Percentiles rank a stretch among this genome's conserved stretches.
Evolutionary conservation across 2,329 filamentous ascomycete species (phyloP).

Genomic region (Ceratocystis destructans): DNA sequence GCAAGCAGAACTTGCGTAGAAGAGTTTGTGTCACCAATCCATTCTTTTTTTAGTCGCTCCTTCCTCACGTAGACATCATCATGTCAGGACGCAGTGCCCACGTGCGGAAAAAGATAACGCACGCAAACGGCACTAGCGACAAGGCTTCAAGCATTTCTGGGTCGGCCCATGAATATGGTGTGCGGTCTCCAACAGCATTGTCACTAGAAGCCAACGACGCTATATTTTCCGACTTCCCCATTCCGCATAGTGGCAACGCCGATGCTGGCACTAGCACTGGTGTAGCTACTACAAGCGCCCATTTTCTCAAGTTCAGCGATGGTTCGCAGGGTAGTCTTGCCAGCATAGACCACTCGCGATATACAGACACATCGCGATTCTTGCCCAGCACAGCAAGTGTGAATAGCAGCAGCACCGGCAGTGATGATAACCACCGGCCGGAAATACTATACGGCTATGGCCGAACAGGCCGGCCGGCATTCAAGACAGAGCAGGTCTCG

Average conservation of each 20-base stretch:
- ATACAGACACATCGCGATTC: not conserved
- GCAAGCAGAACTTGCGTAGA: not conserved
- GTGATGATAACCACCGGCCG: slow-evolving; percentile 1
- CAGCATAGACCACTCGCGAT: slow-evolving; percentile 22
- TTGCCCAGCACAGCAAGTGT: slow-evolving; percentile 8
- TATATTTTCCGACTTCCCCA: slow-evolving; percentile 28
- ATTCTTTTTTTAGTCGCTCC: not conserved
- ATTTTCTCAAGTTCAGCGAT: slow-evolving; percentile 35
- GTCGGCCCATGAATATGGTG: slow-evolving; percentile 22
- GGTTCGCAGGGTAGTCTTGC: slow-evolving; percentile 25
- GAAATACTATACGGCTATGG: slow-evolving; percentile 31
- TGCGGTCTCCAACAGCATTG: slow-evolving; percentile 28
- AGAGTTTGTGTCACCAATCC: not conserved
- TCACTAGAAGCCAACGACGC: slow-evolving; percentile 31
- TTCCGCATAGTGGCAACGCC: slow-evolving; percentile 25
- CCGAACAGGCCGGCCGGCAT: slow-evolving; percentile 31
- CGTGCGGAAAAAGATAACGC: slow-evolving; percentile 45
- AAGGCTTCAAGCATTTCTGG: slow-evolving; percentile 20
- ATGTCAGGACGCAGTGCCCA: slow-evolving; percentile 46
- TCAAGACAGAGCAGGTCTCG: slow-evolving; percentile 38
- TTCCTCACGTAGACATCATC: slow-evolving; percentile 26
- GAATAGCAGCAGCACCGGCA: slow-evolving; percentile 3
- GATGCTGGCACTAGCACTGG: slow-evolving; percentile 24
- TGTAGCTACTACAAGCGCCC: slow-evolving; percentile 32
- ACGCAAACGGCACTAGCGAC: slow-evolving; percentile 29